Evolutionary conservation across 1,284 basidiomycete species (phyloP).

Genomic region (Papiliotrema laurentii): DNA sequence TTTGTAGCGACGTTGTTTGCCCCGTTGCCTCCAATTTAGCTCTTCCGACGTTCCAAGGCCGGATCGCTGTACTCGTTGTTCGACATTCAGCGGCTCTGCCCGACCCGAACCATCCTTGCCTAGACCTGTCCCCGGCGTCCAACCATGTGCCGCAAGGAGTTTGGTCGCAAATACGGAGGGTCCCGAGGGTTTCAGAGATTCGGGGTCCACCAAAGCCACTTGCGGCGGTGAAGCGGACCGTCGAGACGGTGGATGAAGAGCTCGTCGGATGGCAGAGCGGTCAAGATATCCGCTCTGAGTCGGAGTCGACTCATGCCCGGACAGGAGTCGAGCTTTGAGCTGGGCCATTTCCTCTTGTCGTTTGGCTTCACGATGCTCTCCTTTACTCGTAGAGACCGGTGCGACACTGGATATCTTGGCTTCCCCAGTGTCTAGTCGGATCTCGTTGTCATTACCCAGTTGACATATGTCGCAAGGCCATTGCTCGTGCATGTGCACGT

Average conservation of each 20-base stretch:
- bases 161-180: slow-evolving; percentile 14
- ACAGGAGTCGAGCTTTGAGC: slow-evolving; percentile 27
- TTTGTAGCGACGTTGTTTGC: slow-evolving; percentile 30
- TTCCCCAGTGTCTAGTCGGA: slow-evolving; percentile 31
- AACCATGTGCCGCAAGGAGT: slow-evolving; percentile 38
- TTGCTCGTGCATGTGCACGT: slow-evolving; percentile 37
- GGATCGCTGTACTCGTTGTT: slow-evolving; percentile 23
- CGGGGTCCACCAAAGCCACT: too few species aligned
- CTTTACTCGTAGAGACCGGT: slow-evolving; percentile 20
- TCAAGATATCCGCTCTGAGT: slow-evolving; percentile 25
- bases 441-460: slow-evolving; percentile 25
- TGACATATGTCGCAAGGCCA: slow-evolving; percentile 45
- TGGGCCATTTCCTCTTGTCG: slow-evolving; percentile 31
- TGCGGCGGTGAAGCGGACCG: neutral
- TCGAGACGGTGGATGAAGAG: slow-evolving; percentile 6
- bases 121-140: slow-evolving; percentile 34
- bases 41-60: slow-evolving; percentile 28
- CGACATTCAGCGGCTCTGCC: slow-evolving; percentile 24
- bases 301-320: neutral
- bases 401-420: slow-evolving; percentile 3
- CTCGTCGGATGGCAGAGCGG: slow-evolving; percentile 38
- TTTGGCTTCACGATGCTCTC: slow-evolving; percentile 24
- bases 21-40: slow-evolving; percentile 32
- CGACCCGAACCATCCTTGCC: slow-evolving; percentile 30
- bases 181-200: too few species aligned